Conservation (phyloP, 2,329 filamentous ascomycete genomes). For the Penicillium sp. region DNA sequence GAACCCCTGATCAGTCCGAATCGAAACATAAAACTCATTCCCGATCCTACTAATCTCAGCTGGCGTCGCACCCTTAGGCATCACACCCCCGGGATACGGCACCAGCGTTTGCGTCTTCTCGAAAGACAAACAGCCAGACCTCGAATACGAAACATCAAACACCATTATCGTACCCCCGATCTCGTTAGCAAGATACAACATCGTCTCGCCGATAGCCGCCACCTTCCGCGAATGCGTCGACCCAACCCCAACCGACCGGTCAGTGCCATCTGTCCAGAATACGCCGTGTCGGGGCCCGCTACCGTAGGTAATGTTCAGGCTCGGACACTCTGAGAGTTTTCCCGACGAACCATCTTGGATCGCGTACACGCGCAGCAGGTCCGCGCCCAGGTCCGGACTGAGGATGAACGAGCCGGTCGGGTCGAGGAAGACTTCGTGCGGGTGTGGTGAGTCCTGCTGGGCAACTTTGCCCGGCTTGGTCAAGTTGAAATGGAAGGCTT, state of each 20-base stretch:
- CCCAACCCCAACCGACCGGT: neutral
- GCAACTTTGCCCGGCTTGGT: slow-evolving; percentile 36
- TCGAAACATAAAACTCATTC: slow-evolving; percentile 32
- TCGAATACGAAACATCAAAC: slow-evolving; percentile 41
- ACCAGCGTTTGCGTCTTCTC: slow-evolving; percentile 25
- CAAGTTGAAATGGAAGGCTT: slow-evolving; percentile 46
- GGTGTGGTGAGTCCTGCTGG: slow-evolving; percentile 61
- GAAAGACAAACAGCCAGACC: slow-evolving; percentile 30
- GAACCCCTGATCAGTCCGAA: slow-evolving; percentile 34
- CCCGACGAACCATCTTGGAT: slow-evolving; percentile 47
- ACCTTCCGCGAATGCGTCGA: slow-evolving; percentile 16
- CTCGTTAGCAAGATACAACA: slow-evolving; percentile 57
- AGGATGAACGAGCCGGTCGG: slow-evolving; percentile 64
- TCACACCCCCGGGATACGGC: slow-evolving; percentile 27
- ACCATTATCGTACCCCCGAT: slow-evolving; percentile 54
- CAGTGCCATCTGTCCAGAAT: slow-evolving; percentile 48
- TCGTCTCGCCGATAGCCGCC: slow-evolving; percentile 21
- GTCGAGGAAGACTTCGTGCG: slow-evolving; percentile 65
- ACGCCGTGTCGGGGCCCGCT: slow-evolving; percentile 65
- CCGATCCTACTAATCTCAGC: slow-evolving; percentile 29
- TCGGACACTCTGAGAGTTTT: slow-evolving; percentile 48
- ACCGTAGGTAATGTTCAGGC: slow-evolving; percentile 48
- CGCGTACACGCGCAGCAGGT: slow-evolving; percentile 60
- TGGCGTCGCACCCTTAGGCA: slow-evolving; percentile 31
- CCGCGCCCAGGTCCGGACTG: slow-evolving; percentile 65